These are phyloP conservation scores for Aspergillus mulundensis DNA, from an alignment of 495 filamentous ascomycete genomes.

Conservation along the genomic window DNA sequence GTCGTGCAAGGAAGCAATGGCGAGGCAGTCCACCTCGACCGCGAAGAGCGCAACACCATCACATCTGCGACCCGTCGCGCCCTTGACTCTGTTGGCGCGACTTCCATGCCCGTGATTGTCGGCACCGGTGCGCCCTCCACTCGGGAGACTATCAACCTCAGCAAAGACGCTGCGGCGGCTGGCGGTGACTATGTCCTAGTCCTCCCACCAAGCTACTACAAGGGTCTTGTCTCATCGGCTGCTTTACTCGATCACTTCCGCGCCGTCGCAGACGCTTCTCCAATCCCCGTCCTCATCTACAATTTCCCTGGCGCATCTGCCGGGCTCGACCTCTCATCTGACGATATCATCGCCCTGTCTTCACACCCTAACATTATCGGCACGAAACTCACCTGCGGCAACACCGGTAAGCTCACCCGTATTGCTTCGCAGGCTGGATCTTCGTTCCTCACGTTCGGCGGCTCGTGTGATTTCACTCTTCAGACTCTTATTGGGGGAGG, in stretches of 20 bases:
- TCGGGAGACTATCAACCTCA: constrained; percentile 79
- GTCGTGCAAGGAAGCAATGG: constrained; percentile 89
- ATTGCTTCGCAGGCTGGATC: constrained; percentile 62
- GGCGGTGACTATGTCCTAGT: constrained; percentile 84
- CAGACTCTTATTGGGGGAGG: constrained; percentile 83
- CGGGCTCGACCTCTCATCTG: constrained; percentile 79
- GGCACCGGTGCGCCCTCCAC: constrained; percentile 81
- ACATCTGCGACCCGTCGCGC: constrained; percentile 72
- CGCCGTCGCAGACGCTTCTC: constrained; percentile 73
- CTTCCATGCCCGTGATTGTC: constrained; percentile 71
- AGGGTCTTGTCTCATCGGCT: constrained; percentile 52
- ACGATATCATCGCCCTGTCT: constrained; percentile 69
- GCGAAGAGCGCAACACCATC: constrained; percentile 63
- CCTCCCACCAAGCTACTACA: constrained; percentile 84
- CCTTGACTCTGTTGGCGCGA: constrained; percentile 64
- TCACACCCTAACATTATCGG: constrained; percentile 84
- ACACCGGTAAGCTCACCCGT: constrained; percentile 86
- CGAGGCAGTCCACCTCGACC: constrained; percentile 77
- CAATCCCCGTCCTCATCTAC: constrained; percentile 87
- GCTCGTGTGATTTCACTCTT: constrained; percentile 86
- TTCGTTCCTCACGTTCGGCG: constrained; percentile 75
- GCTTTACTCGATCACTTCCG: constrained; percentile 70
- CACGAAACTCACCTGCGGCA: constrained; percentile 89
- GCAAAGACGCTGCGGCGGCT: constrained; percentile 65
- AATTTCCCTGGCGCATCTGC: constrained; percentile 83